Conservation (phyloP, 2,329 filamentous ascomycete genomes). For the Aspergillus japonicus region DNA sequence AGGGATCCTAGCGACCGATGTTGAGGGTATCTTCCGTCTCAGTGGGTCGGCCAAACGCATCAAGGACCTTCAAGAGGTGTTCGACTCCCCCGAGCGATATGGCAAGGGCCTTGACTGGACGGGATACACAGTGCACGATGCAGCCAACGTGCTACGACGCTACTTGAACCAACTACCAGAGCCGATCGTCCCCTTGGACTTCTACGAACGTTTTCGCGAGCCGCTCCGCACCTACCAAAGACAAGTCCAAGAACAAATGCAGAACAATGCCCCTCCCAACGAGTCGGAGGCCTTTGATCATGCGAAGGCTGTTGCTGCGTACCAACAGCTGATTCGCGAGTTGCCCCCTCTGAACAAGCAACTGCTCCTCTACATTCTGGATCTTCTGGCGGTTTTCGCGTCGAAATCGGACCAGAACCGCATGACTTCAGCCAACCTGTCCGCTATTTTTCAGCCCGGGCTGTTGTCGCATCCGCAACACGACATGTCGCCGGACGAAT, state of each 20-base stretch:
- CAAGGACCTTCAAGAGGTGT: slow-evolving; percentile 88
- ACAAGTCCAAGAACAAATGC: slow-evolving; percentile 70
- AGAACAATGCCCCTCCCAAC: slow-evolving; percentile 65
- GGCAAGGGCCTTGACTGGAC: slow-evolving; percentile 97
- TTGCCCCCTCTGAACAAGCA: slow-evolving; percentile 91
- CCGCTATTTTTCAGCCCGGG: slow-evolving; percentile 96
- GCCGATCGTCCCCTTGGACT: slow-evolving; percentile 89
- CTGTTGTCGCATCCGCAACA: slow-evolving; percentile 91
- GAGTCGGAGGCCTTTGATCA: slow-evolving; percentile 75
- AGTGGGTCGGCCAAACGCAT: slow-evolving; percentile 97
- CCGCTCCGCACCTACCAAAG: slow-evolving; percentile 70
- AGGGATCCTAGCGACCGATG: slow-evolving; percentile 69
- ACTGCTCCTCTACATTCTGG: slow-evolving; percentile 89
- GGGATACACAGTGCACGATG: slow-evolving; percentile 97
- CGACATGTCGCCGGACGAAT: slow-evolving; percentile 93
- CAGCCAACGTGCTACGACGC: slow-evolving; percentile 89
- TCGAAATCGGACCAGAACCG: slow-evolving; percentile 95
- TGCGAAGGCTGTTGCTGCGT: slow-evolving; percentile 72
- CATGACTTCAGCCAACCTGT: slow-evolving; percentile 92
- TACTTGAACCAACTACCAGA: slow-evolving; percentile 97
- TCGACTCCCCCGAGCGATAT: slow-evolving; percentile 92
- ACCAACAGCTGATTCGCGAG: slow-evolving; percentile 88
- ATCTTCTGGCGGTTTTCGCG: slow-evolving; percentile 92
- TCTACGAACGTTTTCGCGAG: slow-evolving; percentile 87
- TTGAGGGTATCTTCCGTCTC: slow-evolving; percentile 94